Percentiles rank a stretch among this genome's conserved stretches.
Conservation (phyloP, 768 basidiomycete genomes). For the Podaxis carcinomalis region DNA sequence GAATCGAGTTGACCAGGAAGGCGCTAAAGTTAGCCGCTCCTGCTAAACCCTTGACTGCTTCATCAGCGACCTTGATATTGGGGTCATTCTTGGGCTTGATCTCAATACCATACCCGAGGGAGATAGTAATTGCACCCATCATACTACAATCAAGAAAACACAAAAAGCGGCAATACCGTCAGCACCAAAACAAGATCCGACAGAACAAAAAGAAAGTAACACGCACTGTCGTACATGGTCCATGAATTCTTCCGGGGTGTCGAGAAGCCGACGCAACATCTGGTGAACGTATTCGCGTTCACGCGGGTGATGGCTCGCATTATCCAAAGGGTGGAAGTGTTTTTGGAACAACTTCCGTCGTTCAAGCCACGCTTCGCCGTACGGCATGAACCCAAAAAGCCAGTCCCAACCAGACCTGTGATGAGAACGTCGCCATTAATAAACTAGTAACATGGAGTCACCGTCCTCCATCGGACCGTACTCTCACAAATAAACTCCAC, state of each 20-base stretch:
- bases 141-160: conserved; percentile 24
- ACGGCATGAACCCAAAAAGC: conserved; percentile 18
- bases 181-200: neutral
- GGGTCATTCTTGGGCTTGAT: conserved; percentile 28
- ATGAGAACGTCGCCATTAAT: neutral
- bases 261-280: conserved; percentile 37
- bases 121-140: conserved; percentile 27
- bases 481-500: neutral
- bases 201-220: neutral
- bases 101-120: conserved; percentile 30
- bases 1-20: conserved; percentile 32
- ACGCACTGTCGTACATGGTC: conserved; percentile 43
- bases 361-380: conserved; percentile 16
- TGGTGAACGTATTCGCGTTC: conserved; percentile 39
- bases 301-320: conserved; percentile 37
- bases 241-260: conserved; percentile 35
- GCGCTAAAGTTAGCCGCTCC: conserved; percentile 27
- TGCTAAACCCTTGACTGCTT: conserved; percentile 23
- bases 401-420: conserved; percentile 14
- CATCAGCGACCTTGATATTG: conserved; percentile 26
- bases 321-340: conserved; percentile 40
- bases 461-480: neutral
- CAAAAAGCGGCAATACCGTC: conserved; percentile 14
- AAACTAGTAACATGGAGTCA: neutral
- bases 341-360: conserved; percentile 35